Evolutionary conservation across 2,329 filamentous ascomycete species (phyloP).

Genomic region (Phialophora tarda): DNA sequence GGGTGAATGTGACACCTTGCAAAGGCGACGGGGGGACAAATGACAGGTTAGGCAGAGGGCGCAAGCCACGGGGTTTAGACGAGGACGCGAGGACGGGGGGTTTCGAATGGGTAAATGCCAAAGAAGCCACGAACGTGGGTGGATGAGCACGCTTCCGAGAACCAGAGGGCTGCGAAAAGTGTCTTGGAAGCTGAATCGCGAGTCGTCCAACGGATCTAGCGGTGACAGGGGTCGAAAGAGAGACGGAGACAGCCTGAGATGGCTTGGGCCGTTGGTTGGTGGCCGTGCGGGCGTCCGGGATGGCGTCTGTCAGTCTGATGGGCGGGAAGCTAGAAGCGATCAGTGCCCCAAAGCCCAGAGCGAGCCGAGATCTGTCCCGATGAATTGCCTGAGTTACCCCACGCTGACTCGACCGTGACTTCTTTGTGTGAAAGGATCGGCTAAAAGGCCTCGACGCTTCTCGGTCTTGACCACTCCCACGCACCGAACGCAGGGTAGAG

Average conservation of each 20-base stretch:
- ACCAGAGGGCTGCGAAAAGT: background rate
- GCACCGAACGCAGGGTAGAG: constrained; percentile 3
- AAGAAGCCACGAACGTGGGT: constrained; percentile 20
- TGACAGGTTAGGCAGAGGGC: constrained; percentile 22
- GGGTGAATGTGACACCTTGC: constrained; percentile 28
- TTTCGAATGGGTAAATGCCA: constrained; percentile 18
- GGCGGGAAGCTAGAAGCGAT: background rate
- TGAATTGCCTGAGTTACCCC: constrained; percentile 18
- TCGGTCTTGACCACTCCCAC: constrained; percentile 21
- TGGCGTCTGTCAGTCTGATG: constrained; percentile 12
- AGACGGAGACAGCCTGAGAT: constrained; percentile 14
- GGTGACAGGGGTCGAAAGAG: constrained; percentile 8
- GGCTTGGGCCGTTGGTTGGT: constrained; percentile 6
- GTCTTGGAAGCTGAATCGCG: constrained; percentile 18
- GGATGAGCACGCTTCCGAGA: background rate
- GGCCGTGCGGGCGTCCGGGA: constrained; percentile 24
- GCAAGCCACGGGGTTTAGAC: constrained; percentile 25
- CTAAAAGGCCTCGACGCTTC: constrained; percentile 12
- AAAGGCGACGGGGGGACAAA: constrained; percentile 10
- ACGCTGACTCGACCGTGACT: constrained; percentile 7
- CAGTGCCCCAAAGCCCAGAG: constrained; percentile 9
- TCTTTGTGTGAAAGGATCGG: constrained; percentile 12
- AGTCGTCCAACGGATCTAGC: constrained; percentile 18
- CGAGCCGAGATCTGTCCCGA: constrained; percentile 19
- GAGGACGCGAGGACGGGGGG: constrained; percentile 4